These are phyloP conservation scores for Perilla frutescens DNA, from an alignment of 257 asterid genomes.

Conservation along the genomic window DNA sequence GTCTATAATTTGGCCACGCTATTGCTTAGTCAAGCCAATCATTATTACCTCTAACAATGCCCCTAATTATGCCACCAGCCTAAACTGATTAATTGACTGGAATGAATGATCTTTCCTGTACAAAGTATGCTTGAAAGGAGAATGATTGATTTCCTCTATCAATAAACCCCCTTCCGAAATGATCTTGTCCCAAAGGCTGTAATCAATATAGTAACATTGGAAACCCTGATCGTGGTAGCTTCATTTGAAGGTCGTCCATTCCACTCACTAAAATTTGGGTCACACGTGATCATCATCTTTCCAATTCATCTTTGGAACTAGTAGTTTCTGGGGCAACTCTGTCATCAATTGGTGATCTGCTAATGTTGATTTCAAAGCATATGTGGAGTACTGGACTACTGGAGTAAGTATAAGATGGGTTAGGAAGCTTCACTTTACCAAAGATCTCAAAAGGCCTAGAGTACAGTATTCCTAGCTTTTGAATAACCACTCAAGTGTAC, in stretches of 20 bases:
- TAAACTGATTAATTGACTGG: not conserved
- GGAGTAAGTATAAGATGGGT: not conserved
- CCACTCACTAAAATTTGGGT: not conserved
- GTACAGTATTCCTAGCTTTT: not conserved
- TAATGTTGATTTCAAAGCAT: too few relatives aligned
- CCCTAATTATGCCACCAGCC: not conserved
- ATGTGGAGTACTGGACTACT: too few relatives aligned
- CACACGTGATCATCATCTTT: not conserved
- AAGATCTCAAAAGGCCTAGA: not conserved
- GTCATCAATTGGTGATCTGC: not conserved
- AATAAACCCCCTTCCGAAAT: not conserved
- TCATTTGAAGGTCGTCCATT: not conserved
- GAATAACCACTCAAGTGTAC: not conserved
- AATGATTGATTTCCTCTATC: not conserved
- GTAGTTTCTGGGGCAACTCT: too few relatives aligned
- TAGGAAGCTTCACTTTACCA: not conserved
- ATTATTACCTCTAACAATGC: not conserved
- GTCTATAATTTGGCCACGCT: not conserved
- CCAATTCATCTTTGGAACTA: not conserved
- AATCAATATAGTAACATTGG: not conserved
- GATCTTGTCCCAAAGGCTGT: not conserved
- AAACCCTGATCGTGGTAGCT: not conserved
- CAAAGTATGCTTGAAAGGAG: not conserved
- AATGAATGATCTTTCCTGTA: not conserved
- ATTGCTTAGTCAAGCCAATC: not conserved